phyloP scores from a whole-genome alignment of 202 grass and related monocot species.

The Zoysia matrella region DNA sequence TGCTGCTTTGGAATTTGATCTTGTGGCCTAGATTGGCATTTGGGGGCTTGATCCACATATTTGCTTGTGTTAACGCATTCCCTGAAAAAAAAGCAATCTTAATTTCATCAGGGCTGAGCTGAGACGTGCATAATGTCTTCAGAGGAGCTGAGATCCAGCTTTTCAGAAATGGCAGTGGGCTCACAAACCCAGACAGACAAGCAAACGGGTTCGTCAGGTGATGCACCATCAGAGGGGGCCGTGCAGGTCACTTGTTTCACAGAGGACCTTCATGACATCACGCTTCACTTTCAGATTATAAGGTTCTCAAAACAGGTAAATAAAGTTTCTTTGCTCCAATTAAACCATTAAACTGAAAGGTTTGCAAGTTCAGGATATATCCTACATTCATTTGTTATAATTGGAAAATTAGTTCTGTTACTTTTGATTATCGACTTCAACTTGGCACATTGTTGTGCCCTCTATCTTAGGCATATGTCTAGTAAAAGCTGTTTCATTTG shows the following conservation, averaged over 20 bases:
- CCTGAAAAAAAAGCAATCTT: neutral
- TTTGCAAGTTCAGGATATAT: neutral
- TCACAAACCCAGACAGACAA: conserved; percentile 4
- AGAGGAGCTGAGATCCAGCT: conserved; percentile 50
- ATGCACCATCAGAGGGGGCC: conserved; percentile 21
- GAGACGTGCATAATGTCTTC: conserved; percentile 48
- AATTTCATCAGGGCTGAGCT: conserved; percentile 15
- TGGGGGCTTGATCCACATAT: no score
- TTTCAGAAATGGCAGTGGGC: conserved; percentile 49
- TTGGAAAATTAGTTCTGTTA: neutral
- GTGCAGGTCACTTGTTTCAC: conserved; percentile 72
- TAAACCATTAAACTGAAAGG: neutral
- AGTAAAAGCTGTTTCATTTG: conserved; percentile 4
- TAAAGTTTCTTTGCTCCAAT: conserved; percentile 3
- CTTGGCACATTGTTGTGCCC: neutral
- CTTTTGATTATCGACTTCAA: neutral
- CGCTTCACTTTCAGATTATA: conserved; percentile 85
- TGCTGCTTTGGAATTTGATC: no score
- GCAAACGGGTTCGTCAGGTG: conserved; percentile 33
- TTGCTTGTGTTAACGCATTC: no score
- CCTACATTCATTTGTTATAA: no score
- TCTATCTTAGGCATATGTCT: neutral
- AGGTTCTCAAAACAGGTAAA: conserved; percentile 79
- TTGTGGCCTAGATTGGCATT: no score
- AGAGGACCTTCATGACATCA: conserved; percentile 77